Percentiles rank a stretch among this genome's conserved stretches.
phyloP scores from a whole-genome alignment of 352 stramenopile species.

The Phytophthora kernoviae region DNA sequence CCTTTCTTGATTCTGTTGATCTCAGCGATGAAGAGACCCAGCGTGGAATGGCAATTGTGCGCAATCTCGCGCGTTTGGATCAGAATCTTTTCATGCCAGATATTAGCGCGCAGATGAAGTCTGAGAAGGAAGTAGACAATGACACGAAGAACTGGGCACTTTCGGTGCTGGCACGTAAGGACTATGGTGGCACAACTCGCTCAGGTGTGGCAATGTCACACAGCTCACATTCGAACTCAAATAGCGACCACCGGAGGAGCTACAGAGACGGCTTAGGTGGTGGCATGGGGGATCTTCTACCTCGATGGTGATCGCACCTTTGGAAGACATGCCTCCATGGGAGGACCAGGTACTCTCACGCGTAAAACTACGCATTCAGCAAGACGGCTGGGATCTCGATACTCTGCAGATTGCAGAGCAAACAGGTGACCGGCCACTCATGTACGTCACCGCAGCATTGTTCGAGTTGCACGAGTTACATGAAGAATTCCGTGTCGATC shows the following conservation, averaged over 20 bases:
- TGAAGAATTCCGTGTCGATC: slow-evolving; percentile 77
- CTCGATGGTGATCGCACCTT: slow-evolving; percentile 36
- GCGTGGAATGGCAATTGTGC: slow-evolving; percentile 65
- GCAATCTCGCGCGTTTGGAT: slow-evolving; percentile 72
- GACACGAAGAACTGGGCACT: slow-evolving; percentile 87
- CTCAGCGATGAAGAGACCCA: slow-evolving; percentile 64
- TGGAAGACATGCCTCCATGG: slow-evolving; percentile 64
- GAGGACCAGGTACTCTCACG: slow-evolving; percentile 52
- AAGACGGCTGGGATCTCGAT: slow-evolving; percentile 76
- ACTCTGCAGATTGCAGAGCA: slow-evolving; percentile 72
- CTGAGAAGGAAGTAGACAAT: slow-evolving; percentile 74
- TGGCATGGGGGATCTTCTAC: slow-evolving; percentile 19
- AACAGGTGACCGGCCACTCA: slow-evolving; percentile 67
- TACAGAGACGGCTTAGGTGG: slow-evolving; percentile 55
- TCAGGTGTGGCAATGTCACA: slow-evolving; percentile 60
- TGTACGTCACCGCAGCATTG: slow-evolving; percentile 80
- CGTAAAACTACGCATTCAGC: slow-evolving; percentile 61
- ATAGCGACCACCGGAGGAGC: slow-evolving; percentile 61
- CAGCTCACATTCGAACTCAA: slow-evolving; percentile 78
- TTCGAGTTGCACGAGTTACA: slow-evolving; percentile 85
- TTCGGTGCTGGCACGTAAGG: slow-evolving; percentile 73
- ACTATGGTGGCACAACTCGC: slow-evolving; percentile 66
- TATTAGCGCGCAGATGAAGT: slow-evolving; percentile 83
- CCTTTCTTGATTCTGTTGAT: slow-evolving; percentile 71
- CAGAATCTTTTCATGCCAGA: slow-evolving; percentile 87